Evolutionary conservation across 1,284 basidiomycete species (phyloP).

Genomic region (Termitomyces sp.): DNA sequence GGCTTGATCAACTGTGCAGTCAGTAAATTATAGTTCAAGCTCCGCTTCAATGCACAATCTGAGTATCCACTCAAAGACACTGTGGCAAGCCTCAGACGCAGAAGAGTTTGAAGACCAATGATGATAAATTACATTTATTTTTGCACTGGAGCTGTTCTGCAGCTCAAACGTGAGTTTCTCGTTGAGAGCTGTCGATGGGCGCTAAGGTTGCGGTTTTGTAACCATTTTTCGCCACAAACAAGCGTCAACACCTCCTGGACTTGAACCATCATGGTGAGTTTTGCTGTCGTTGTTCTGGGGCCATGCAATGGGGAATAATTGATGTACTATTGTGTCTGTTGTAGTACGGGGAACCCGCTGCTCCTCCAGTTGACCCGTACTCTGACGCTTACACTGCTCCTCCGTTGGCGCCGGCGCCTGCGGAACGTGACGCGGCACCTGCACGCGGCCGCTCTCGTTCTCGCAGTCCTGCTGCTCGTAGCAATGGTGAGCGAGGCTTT

Average conservation of each 20-base stretch:
- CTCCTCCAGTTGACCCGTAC: conserved; percentile 69
- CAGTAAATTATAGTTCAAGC: conserved; percentile 32
- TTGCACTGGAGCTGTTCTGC: background rate
- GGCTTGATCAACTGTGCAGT: conserved; percentile 60
- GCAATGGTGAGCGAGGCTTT: conserved; percentile 40
- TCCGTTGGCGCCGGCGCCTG: conserved; percentile 41
- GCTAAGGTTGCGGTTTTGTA: conserved; percentile 20
- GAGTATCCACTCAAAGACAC: background rate
- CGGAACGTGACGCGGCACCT: conserved; percentile 44
- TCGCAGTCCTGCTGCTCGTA: conserved; percentile 54
- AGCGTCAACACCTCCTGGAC: conserved; percentile 36
- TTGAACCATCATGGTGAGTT: conserved; percentile 66
- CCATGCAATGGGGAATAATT: background rate
- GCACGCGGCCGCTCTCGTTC: conserved; percentile 69
- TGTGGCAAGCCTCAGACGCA: background rate
- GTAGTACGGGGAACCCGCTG: conserved; percentile 58
- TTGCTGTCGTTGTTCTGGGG: conserved; percentile 3
- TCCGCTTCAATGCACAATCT: conserved; percentile 28
- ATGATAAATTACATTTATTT: background rate
- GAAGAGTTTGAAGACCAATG: too few species aligned
- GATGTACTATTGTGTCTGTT: conserved; percentile 10
- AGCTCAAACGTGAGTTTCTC: background rate
- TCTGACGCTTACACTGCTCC: conserved; percentile 74
- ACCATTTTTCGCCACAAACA: conserved; percentile 32
- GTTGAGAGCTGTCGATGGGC: conserved; percentile 1